Evolutionary conservation across 106 monocot genomes (phyloP).

Genomic region (Narthecium ossifragum): DNA sequence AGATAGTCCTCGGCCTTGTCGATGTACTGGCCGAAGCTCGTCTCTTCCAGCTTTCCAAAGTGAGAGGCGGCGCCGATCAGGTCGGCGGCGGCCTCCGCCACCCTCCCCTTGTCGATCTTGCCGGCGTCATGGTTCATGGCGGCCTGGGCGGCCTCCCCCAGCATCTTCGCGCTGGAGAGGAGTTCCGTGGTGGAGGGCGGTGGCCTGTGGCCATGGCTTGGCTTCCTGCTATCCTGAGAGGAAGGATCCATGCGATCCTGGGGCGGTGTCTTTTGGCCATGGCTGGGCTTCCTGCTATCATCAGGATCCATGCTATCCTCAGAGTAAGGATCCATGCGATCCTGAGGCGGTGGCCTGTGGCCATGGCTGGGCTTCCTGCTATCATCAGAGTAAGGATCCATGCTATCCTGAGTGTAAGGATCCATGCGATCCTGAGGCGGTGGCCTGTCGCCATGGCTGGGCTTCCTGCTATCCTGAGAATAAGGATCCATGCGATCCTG

Average conservation of each 20-base stretch:
- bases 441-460: too few species aligned
- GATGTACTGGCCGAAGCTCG: slow-evolving; percentile 36
- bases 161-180: slow-evolving; percentile 35
- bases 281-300: neutral
- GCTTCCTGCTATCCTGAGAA: too few species aligned
- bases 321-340: too few species aligned
- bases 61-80: slow-evolving; percentile 42
- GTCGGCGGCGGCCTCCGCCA: slow-evolving; percentile 43
- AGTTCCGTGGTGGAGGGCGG: slow-evolving; percentile 18
- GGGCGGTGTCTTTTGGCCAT: too few species aligned
- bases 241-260: neutral
- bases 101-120: slow-evolving; percentile 41
- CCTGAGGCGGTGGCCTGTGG: neutral
- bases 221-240: neutral
- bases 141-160: slow-evolving; percentile 26
- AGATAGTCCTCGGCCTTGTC: slow-evolving; percentile 55
- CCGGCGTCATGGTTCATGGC: slow-evolving; percentile 10
- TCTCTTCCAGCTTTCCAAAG: slow-evolving; percentile 43
- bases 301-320: neutral
- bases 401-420: too few species aligned
- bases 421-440: too few species aligned
- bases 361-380: neutral
- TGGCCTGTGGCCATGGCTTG: neutral
- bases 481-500: too few species aligned
- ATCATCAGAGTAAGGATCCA: too few species aligned